Evolutionary conservation across 768 basidiomycete species (phyloP), one percentile per base, ranked within the genome.

Genomic region (Phanerochaete carnosa): DNA sequence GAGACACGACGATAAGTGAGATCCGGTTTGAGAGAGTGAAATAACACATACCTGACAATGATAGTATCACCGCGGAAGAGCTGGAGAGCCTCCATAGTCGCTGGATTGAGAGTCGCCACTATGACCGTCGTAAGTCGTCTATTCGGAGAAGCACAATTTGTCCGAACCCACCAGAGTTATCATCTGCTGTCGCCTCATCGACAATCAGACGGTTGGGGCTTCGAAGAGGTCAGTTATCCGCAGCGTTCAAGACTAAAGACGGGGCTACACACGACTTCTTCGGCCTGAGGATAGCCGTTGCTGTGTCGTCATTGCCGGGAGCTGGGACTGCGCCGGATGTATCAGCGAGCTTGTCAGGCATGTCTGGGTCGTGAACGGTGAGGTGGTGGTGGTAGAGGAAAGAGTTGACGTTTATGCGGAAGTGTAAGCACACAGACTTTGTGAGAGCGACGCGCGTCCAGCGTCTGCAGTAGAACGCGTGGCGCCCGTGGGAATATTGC

Each of bases 21-120:
- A 29, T 16, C 2, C 23, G n/a, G 22, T 25, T 28, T 6, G 33
- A 3, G 22, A 56, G 19, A 58, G 0, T 16, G 28, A 12, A 22
- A 61, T 33, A 30, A 22, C 13, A 70, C 80, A 61, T 70, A 95
- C 94, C 92, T 83, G 65, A 95, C 84, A 65, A 96, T 95, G 73
- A 97, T 89, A 16, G 96, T 98, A 74, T 99, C 97, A 22, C 97
- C 97, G 58, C 95, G 86, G 84, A 98, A 99, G 62, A 99, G 84
- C 62, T 87, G 86, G 55, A 99, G 85, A 9, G 81, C 72, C 78
- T 98, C 97, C 95, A 98, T 98, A 37, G 96, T 99, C 43, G 88
- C 88, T 51, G 97, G 95, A 80, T 96, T 94, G 39, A 98, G 80
- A 28, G 94, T 96, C 59, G 95, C 96, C 66, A 98, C 96, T 90